These are phyloP conservation scores for Pythium aquatile DNA, from an alignment of 352 stramenopile species.

Conservation along the genomic window DNA sequence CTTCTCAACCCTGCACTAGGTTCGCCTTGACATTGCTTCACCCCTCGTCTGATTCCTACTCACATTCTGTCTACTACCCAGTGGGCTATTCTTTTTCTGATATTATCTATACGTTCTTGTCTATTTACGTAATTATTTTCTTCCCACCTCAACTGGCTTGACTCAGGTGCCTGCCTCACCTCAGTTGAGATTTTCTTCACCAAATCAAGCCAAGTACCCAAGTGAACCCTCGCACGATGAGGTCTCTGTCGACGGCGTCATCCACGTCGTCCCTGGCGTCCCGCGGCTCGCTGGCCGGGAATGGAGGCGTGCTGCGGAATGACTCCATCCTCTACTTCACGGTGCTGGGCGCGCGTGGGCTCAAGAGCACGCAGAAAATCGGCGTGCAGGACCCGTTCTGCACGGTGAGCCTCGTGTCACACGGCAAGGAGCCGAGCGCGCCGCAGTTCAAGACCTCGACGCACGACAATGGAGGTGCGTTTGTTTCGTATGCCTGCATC, in stretches of 20 bases:
- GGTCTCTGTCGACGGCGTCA: conserved; percentile 10
- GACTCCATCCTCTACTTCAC: conserved; percentile 73
- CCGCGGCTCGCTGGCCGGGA: conserved; percentile 21
- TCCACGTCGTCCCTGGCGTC: conserved; percentile 9
- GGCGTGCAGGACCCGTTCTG: conserved; percentile 78
- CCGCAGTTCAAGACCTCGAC: conserved; percentile 70
- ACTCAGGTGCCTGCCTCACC: not conserved
- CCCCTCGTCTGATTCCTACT: too few species aligned
- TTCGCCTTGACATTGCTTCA: too few species aligned
- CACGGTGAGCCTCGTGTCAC: conserved; percentile 54
- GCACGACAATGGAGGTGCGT: conserved; percentile 65
- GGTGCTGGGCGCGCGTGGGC: conserved; percentile 54
- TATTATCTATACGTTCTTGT: too few species aligned
- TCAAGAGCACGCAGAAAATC: conserved; percentile 69
- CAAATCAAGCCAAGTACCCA: not conserved
- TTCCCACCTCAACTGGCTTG: not conserved
- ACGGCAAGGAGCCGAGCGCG: conserved; percentile 46
- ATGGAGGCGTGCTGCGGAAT: conserved; percentile 45
- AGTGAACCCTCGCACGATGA: not conserved
- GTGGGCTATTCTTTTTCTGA: too few species aligned
- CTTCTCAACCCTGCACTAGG: too few species aligned
- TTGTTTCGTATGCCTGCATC: not conserved
- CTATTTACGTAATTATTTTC: not conserved
- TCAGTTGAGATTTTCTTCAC: not conserved
- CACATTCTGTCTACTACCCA: too few species aligned